phyloP scores from a whole-genome alignment of 495 filamentous ascomycete genomes.

The Pyronema domesticum region DNA sequence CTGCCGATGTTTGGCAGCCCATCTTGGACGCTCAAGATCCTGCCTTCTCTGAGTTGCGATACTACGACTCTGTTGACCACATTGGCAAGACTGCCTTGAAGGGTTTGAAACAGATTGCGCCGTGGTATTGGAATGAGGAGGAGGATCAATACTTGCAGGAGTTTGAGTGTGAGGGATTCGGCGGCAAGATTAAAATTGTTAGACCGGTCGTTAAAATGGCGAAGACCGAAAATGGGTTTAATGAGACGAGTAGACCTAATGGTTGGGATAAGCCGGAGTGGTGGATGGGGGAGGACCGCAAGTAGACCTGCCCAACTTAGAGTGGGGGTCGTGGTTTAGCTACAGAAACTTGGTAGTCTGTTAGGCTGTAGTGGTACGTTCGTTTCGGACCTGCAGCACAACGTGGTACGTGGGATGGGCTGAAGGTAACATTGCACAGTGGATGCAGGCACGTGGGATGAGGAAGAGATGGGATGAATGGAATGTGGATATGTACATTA shows the following conservation, averaged over 20 bases:
- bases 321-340: neutral
- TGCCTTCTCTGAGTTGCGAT: conserved; percentile 46
- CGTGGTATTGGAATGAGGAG: conserved; percentile 33
- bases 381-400: too few relatives aligned
- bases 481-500: too few relatives aligned
- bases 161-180: conserved; percentile 32
- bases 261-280: conserved; percentile 37
- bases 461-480: too few relatives aligned
- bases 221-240: conserved; percentile 36
- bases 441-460: too few relatives aligned
- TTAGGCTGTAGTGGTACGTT: too few relatives aligned
- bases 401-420: too few relatives aligned
- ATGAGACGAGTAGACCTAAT: conserved; percentile 38
- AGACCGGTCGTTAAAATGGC: conserved; percentile 35
- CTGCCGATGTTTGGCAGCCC: conserved; percentile 36
- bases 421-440: too few relatives aligned
- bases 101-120: conserved; percentile 38
- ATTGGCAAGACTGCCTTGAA: conserved; percentile 47
- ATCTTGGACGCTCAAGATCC: conserved; percentile 36
- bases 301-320: neutral
- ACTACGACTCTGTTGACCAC: conserved; percentile 55
- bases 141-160: conserved; percentile 27
- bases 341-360: too few relatives aligned
- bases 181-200: conserved; percentile 33
- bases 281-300: conserved; percentile 11